A percentile compares a stretch with the other conserved stretches of the same genome.
Conservation (phyloP, 2,329 filamentous ascomycete species). For the Scleromitrula shiraiana region DNA sequence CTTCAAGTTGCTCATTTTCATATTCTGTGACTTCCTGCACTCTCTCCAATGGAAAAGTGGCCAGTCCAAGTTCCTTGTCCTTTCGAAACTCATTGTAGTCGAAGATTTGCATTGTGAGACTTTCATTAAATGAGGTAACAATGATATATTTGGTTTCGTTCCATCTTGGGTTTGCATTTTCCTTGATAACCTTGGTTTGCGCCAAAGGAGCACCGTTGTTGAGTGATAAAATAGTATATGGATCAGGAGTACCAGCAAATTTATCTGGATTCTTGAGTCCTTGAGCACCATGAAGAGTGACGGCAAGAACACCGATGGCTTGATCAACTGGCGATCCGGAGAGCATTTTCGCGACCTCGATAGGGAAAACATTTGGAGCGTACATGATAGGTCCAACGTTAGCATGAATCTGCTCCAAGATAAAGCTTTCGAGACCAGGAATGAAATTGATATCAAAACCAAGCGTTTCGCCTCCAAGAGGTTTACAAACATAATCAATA, state of each 20-base stretch:
- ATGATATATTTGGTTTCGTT: constrained; percentile 96
- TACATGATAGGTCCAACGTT: constrained; percentile 98
- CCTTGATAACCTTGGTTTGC: constrained; percentile 78
- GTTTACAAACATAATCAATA: constrained; percentile 97
- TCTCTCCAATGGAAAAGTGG: constrained; percentile 77
- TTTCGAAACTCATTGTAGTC: constrained; percentile 96
- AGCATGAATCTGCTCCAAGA: constrained; percentile 90
- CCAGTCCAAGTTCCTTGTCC: constrained; percentile 86
- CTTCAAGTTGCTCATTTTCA: constrained; percentile 78
- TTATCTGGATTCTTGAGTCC: constrained; percentile 94
- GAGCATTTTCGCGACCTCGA: constrained; percentile 97
- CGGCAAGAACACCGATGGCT: constrained; percentile 85
- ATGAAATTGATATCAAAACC: constrained; percentile 99
- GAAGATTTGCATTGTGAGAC: constrained; percentile 74
- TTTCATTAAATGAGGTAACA: constrained; percentile 81
- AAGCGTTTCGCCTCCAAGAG: constrained; percentile 86
- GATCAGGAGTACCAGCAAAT: constrained; percentile 85
- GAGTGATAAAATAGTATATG: constrained; percentile 77
- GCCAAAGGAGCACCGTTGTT: constrained; percentile 77
- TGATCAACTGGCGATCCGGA: constrained; percentile 90
- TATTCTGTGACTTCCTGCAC: constrained; percentile 69
- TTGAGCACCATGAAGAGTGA: constrained; percentile 84
- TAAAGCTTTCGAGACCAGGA: constrained; percentile 86
- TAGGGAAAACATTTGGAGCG: constrained; percentile 91
- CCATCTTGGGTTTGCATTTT: constrained; percentile 84